Evolutionary conservation across 2,329 filamentous ascomycete genomes (phyloP).

Genomic region (Penicillium sp.): DNA sequence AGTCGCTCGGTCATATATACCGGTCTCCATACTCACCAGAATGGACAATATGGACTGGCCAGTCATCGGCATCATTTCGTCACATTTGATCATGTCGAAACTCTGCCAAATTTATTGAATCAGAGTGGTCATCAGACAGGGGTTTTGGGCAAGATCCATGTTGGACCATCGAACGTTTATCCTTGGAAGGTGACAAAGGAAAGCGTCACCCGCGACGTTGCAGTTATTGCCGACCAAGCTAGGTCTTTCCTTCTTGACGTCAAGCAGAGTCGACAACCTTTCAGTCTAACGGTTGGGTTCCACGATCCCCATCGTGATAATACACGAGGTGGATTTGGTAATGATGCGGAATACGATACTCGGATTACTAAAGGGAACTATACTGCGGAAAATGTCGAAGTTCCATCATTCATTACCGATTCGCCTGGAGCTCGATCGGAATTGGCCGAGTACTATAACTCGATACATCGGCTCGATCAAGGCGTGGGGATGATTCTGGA

Average conservation of each 20-base stretch:
- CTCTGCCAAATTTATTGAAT: conserved; percentile 42
- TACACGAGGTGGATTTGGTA: conserved; percentile 47
- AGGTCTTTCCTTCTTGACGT: conserved; percentile 41
- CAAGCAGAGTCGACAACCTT: conserved; percentile 34
- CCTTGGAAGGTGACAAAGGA: conserved; percentile 46
- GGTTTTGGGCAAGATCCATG: conserved; percentile 53
- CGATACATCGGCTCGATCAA: conserved; percentile 46
- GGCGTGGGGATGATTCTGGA: conserved; percentile 46
- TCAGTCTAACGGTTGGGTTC: conserved; percentile 50
- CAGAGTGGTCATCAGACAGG: conserved; percentile 47
- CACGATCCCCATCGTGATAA: conserved; percentile 50
- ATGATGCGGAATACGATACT: conserved; percentile 35
- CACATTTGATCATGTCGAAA: conserved; percentile 48
- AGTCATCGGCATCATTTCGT: conserved; percentile 44
- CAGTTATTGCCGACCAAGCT: conserved; percentile 41
- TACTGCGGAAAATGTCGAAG: conserved; percentile 35
- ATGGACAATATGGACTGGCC: conserved; percentile 50
- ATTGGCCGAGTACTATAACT: conserved; percentile 45
- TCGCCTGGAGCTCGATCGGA: conserved; percentile 44
- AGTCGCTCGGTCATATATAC: conserved; percentile 53
- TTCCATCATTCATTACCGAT: conserved; percentile 47
- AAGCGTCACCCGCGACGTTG: conserved; percentile 48
- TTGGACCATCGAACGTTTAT: conserved; percentile 44
- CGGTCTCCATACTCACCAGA: conserved; percentile 50
- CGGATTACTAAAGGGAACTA: conserved; percentile 27